phyloP scores from a whole-genome alignment of 768 basidiomycete species.

The Phaffia australis region DNA sequence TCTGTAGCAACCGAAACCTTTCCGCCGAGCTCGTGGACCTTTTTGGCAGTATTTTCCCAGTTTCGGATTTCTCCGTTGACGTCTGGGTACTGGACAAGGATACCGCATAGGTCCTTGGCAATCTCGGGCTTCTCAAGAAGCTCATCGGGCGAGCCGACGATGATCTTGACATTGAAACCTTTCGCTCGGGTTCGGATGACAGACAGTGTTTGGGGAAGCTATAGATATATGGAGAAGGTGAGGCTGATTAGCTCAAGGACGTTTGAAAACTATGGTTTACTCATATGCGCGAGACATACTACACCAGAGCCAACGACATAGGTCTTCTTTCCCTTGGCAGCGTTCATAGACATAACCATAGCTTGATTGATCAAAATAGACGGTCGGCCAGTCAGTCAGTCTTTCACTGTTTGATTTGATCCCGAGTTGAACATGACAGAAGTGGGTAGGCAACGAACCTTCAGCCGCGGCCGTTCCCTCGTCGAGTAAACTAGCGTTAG shows the following conservation, averaged over 20 bases:
- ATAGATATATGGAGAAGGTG: background rate
- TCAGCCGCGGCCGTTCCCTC: slow-evolving; percentile 43
- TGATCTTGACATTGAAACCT: slow-evolving; percentile 79
- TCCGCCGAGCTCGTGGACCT: slow-evolving; percentile 63
- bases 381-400: too few species aligned
- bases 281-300: slow-evolving; percentile 22
- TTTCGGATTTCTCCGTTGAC: slow-evolving; percentile 73
- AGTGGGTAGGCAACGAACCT: slow-evolving; percentile 9
- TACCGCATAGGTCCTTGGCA: slow-evolving; percentile 60
- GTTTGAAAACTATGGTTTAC: background rate
- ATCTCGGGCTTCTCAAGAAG: slow-evolving; percentile 32
- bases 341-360: slow-evolving; percentile 85
- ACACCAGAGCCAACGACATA: slow-evolving; percentile 80
- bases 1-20: slow-evolving; percentile 82
- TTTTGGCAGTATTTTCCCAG: slow-evolving; percentile 53
- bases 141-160: slow-evolving; percentile 52
- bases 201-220: slow-evolving; percentile 69
- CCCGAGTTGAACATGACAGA: background rate
- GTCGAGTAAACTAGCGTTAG: slow-evolving; percentile 89
- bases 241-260: background rate
- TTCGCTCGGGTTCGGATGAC: slow-evolving; percentile 84
- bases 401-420: background rate
- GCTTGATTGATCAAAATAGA: slow-evolving; percentile 42
- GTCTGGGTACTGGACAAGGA: slow-evolving; percentile 78
- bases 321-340: slow-evolving; percentile 59